Percentiles rank a stretch among this genome's conserved stretches.
Conservation (phyloP, 345 rosid genomes). For the Eucalyptus tenuipes region DNA sequence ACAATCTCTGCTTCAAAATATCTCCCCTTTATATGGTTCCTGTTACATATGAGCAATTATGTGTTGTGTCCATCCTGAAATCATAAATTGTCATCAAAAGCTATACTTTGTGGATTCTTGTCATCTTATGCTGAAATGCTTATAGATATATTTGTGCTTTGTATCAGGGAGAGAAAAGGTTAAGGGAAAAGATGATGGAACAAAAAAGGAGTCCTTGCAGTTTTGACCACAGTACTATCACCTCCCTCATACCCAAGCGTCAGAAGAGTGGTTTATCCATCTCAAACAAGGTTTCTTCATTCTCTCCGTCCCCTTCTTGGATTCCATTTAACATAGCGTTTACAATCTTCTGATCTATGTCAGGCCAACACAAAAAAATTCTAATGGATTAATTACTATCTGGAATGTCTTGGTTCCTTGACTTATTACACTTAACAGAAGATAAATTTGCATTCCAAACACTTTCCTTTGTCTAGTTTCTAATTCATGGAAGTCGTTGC, state of each 20-base stretch:
- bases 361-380: background rate
- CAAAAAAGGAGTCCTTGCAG: constrained; percentile 62
- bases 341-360: background rate
- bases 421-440: background rate
- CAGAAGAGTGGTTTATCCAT: constrained; percentile 66
- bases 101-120: background rate
- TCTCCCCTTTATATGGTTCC: background rate
- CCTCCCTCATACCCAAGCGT: constrained; percentile 51
- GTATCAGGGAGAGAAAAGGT: constrained; percentile 23
- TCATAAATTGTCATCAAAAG: background rate
- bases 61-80: background rate
- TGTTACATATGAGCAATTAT: background rate
- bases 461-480: background rate
- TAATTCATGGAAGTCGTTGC: background rate
- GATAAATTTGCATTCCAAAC: background rate
- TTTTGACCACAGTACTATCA: constrained; percentile 43
- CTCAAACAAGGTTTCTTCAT: constrained; percentile 52
- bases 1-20: background rate
- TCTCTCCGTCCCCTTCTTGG: background rate
- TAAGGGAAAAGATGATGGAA: constrained; percentile 62
- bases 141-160: background rate
- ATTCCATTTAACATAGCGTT: background rate
- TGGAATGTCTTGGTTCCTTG: background rate
- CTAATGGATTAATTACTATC: background rate
- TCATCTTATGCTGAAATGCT: background rate